Evolutionary conservation across 208 protist species (phyloP).

Genomic region (Leishmania mexicana): DNA sequence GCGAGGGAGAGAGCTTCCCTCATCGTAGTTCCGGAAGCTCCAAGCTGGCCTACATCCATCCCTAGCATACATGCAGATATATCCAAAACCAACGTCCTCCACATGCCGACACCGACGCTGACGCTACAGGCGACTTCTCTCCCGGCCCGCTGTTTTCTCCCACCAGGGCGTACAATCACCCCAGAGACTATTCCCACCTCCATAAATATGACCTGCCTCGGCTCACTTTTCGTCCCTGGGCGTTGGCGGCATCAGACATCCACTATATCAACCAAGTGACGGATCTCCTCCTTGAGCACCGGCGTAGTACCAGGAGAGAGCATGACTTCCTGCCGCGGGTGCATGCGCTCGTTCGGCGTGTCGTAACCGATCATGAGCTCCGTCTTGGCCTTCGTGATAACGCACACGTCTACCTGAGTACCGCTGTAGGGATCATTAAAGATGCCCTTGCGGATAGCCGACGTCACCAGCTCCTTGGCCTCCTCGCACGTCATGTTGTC

Average conservation of each 20-base stretch:
- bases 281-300: slow-evolving; percentile 77
- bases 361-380: slow-evolving; percentile 87
- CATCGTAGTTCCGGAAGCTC: not conserved
- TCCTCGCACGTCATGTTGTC: slow-evolving; percentile 95
- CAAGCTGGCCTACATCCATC: not conserved
- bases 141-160: not conserved
- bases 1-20: not conserved
- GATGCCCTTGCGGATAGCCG: slow-evolving; percentile 99
- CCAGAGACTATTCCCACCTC: too few relatives aligned
- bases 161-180: not conserved
- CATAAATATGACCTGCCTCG: not conserved
- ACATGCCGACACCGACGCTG: not conserved
- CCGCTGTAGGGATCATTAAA: slow-evolving; percentile 99
- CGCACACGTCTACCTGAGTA: slow-evolving; percentile 98
- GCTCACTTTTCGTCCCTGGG: not conserved
- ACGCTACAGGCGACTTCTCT: not conserved
- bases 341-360: slow-evolving; percentile 83
- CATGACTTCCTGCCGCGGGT: slow-evolving; percentile 71
- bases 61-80: not conserved
- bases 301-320: slow-evolving; percentile 85
- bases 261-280: slow-evolving; percentile 74
- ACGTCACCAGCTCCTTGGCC: slow-evolving; percentile 96
- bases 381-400: slow-evolving; percentile 95
- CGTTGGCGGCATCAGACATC: slow-evolving; percentile 40
- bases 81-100: not conserved